Percentiles rank a stretch among this genome's conserved stretches.
phyloP scores from a whole-genome alignment of 495 filamentous ascomycete genomes.

The Letharia columbiana region DNA sequence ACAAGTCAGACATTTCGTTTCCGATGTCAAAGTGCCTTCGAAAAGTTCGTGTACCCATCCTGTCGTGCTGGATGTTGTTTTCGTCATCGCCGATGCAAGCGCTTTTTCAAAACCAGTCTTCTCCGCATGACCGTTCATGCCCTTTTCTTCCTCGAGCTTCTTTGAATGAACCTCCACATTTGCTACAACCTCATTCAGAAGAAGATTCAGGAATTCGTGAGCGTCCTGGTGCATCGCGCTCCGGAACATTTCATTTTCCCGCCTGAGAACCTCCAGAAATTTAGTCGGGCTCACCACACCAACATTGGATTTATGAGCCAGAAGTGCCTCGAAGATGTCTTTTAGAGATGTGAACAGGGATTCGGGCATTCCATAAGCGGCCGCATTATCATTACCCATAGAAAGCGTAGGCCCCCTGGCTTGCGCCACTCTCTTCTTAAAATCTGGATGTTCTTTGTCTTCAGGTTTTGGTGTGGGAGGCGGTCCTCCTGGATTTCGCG shows the following conservation, averaged over 20 bases:
- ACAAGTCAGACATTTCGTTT: conserved; percentile 93
- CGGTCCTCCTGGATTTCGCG: conserved; percentile 42
- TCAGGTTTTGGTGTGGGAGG: conserved; percentile 58
- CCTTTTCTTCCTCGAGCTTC: conserved; percentile 42
- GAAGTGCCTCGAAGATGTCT: conserved; percentile 90
- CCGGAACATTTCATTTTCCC: conserved; percentile 96
- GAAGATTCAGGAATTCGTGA: conserved; percentile 89
- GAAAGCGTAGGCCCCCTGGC: conserved; percentile 77
- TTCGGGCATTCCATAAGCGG: conserved; percentile 85
- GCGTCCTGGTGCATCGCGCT: conserved; percentile 97
- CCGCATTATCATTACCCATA: conserved; percentile 67
- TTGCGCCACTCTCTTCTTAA: conserved; percentile 92
- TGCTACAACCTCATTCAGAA: conserved; percentile 92
- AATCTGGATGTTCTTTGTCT: conserved; percentile 77
- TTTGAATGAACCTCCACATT: conserved; percentile 81
- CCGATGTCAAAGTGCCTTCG: conserved; percentile 87
- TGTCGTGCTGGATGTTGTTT: conserved; percentile 45
- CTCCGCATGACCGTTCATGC: conserved; percentile 36
- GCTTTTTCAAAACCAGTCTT: conserved; percentile 27
- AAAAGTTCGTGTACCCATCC: conserved; percentile 98
- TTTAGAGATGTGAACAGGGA: conserved; percentile 89
- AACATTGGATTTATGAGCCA: conserved; percentile 69
- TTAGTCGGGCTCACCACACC: conserved; percentile 89
- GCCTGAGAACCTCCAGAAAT: conserved; percentile 85
- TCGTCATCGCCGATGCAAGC: conserved; percentile 35